A percentile compares a stretch with the other conserved stretches of the same genome.
Conservation (phyloP, 73 alveolate species). For the Loxodes magnus region DNA sequence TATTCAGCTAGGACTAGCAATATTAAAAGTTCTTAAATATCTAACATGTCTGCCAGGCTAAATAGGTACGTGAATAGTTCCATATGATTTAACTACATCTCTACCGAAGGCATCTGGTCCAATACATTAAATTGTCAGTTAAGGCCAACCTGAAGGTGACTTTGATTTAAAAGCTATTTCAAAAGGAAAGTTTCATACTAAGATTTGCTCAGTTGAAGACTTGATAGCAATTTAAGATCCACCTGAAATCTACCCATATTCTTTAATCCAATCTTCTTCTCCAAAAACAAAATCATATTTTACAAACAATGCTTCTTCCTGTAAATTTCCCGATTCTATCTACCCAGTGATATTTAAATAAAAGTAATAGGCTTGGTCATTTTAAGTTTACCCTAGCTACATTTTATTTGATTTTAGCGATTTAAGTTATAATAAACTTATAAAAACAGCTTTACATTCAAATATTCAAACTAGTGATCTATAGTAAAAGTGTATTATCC, state of each 20-base stretch:
- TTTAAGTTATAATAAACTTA: no score
- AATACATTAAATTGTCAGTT: constrained; percentile 50
- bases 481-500: no score
- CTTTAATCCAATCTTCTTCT: constrained; percentile 47
- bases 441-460: no score
- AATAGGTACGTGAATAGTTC: constrained; percentile 76
- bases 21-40: constrained; percentile 50
- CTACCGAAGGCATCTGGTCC: constrained; percentile 59
- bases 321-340: constrained; percentile 62
- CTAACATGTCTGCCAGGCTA: constrained; percentile 73
- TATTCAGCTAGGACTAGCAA: constrained; percentile 33
- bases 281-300: constrained; percentile 65
- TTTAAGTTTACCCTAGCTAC: no score
- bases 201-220: constrained; percentile 43
- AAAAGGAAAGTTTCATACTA: constrained; percentile 77
- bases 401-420: no score
- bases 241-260: constrained; percentile 46
- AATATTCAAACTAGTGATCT: no score
- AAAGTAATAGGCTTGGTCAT: no score
- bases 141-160: constrained; percentile 85
- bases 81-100: constrained; percentile 66
- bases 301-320: constrained; percentile 54
- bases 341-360: constrained; percentile 54
- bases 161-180: constrained; percentile 63
- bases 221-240: constrained; percentile 61